These are phyloP conservation scores for Ogataea ramenticola DNA, from an alignment of 805 yeast species.

Conservation along the genomic window DNA sequence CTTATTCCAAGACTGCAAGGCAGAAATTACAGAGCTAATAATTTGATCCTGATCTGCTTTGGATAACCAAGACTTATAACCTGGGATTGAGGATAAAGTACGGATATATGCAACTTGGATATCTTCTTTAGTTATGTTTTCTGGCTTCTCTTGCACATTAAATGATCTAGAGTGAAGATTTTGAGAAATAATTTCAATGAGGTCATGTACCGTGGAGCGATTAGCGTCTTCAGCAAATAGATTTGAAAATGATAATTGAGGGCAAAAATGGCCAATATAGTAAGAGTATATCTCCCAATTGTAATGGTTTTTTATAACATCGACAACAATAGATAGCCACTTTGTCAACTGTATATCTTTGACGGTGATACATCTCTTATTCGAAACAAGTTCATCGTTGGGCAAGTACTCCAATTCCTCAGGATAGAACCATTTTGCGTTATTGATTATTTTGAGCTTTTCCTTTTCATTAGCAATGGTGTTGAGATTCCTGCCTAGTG, in stretches of 20 bases:
- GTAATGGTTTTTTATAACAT: conserved; percentile 42
- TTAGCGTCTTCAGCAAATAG: conserved; percentile 37
- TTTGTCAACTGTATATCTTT: conserved; percentile 33
- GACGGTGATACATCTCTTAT: conserved; percentile 16
- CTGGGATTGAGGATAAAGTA: conserved; percentile 53
- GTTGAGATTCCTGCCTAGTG: conserved; percentile 43
- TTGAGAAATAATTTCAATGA: conserved; percentile 39
- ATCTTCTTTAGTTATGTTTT: conserved; percentile 45
- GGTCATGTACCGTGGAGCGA: conserved; percentile 35
- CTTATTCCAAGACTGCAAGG: conserved; percentile 68
- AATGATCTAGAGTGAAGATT: conserved; percentile 50
- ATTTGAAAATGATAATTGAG: conserved; percentile 54
- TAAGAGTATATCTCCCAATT: conserved; percentile 71
- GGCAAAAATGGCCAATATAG: conserved; percentile 59
- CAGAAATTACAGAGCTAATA: conserved; percentile 50
- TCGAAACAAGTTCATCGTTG: conserved; percentile 26
- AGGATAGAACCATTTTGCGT: conserved; percentile 52
- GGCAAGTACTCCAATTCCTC: conserved; percentile 48
- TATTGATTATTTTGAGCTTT: conserved; percentile 14
- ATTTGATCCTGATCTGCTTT: conserved; percentile 58
- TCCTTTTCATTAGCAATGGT: conserved; percentile 14
- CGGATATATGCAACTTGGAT: conserved; percentile 60
- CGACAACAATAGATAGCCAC: conserved; percentile 46
- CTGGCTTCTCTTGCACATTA: conserved; percentile 31
- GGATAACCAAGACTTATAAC: conserved; percentile 47